Percentiles rank a stretch among this genome's conserved stretches.
Evolutionary conservation across 768 basidiomycete species (phyloP).

Genomic region (Suillus hirtellus): DNA sequence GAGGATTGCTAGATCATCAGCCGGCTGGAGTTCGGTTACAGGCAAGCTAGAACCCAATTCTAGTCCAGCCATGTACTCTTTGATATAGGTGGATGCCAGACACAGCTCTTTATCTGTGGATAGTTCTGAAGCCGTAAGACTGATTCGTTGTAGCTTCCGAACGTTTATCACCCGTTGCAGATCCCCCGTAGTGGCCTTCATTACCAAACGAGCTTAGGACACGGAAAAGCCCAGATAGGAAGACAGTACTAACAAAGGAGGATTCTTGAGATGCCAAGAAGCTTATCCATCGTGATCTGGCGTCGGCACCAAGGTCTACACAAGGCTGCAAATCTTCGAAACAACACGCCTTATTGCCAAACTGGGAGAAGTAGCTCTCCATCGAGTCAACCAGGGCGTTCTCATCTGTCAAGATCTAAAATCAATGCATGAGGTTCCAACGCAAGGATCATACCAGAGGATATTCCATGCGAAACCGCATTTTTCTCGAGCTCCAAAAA

Average conservation of each 20-base stretch:
- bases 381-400: conserved; percentile 48
- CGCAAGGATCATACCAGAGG: conserved; percentile 40
- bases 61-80: conserved; percentile 67
- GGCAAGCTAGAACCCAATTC: conserved; percentile 66
- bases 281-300: conserved; percentile 50
- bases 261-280: conserved; percentile 51
- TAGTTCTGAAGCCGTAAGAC: conserved; percentile 48
- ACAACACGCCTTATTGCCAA: conserved; percentile 83
- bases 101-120: conserved; percentile 56
- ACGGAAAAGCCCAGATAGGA: neutral
- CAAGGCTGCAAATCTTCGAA: conserved; percentile 83
- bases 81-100: conserved; percentile 52
- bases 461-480: conserved; percentile 46
- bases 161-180: conserved; percentile 73
- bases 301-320: conserved; percentile 48
- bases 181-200: conserved; percentile 50
- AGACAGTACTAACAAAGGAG: conserved; percentile 46
- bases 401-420: conserved; percentile 38
- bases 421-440: conserved; percentile 4
- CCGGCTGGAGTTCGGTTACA: conserved; percentile 80
- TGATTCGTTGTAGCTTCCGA: conserved; percentile 71
- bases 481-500: conserved; percentile 76
- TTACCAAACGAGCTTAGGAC: neutral
- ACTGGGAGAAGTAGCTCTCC: conserved; percentile 65
- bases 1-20: conserved; percentile 81